phyloP scores from a whole-genome alignment of 352 stramenopile species.

The Proteromonas lacertae region DNA sequence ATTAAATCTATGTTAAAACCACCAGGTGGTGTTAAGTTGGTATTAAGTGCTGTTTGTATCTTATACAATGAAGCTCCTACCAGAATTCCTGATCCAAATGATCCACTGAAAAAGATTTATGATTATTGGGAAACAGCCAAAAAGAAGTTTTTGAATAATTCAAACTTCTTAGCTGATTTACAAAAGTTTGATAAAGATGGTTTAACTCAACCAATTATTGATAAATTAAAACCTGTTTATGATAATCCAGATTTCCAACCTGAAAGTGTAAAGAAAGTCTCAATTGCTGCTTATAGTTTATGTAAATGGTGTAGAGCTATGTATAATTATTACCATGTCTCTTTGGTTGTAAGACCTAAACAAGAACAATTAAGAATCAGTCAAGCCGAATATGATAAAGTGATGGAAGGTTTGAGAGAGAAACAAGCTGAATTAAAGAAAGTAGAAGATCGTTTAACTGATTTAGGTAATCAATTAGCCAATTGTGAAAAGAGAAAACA shows the following conservation, averaged over 20 bases:
- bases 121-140: slow-evolving; percentile 65
- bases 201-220: slow-evolving; percentile 21
- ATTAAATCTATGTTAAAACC: slow-evolving; percentile 63
- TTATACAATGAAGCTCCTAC: slow-evolving; percentile 63
- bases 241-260: slow-evolving; percentile 51
- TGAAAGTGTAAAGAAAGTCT: slow-evolving; percentile 54
- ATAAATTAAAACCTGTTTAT: slow-evolving; percentile 29
- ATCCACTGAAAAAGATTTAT: slow-evolving; percentile 60
- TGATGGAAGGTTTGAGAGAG: slow-evolving; percentile 44
- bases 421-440: slow-evolving; percentile 51
- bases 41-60: slow-evolving; percentile 62
- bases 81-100: slow-evolving; percentile 47
- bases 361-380: slow-evolving; percentile 35
- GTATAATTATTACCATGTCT: slow-evolving; percentile 56
- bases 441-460: slow-evolving; percentile 44
- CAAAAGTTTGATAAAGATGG: slow-evolving; percentile 19
- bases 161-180: slow-evolving; percentile 46
- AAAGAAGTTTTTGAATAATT: slow-evolving; percentile 61
- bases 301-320: slow-evolving; percentile 70
- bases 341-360: slow-evolving; percentile 59
- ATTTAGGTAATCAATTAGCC: slow-evolving; percentile 41
- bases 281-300: slow-evolving; percentile 46
- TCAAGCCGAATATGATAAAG: slow-evolving; percentile 35
- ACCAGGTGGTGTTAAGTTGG: slow-evolving; percentile 34
- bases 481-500: slow-evolving; percentile 46